These are phyloP conservation scores for Metschnikowia picachoensis DNA, from an alignment of 805 yeast genomes.

Conservation along the genomic window DNA sequence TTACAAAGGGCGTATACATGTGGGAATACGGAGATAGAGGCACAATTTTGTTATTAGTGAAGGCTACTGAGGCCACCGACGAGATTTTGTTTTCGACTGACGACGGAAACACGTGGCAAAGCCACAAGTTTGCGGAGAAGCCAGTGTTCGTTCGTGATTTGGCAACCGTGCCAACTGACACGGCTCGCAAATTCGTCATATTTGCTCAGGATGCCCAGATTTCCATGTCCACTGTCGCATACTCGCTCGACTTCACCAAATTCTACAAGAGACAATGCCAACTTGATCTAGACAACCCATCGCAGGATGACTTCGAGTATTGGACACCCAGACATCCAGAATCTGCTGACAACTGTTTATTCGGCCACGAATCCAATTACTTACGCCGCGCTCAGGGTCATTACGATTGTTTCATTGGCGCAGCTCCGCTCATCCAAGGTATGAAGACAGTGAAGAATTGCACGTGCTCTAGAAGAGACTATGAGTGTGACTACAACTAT, in stretches of 20 bases:
- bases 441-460: slow-evolving; percentile 62
- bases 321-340: slow-evolving; percentile 41
- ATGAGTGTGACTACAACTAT: slow-evolving; percentile 90
- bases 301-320: slow-evolving; percentile 38
- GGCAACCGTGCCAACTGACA: slow-evolving; percentile 88
- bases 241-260: slow-evolving; percentile 36
- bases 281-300: slow-evolving; percentile 40
- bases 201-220: slow-evolving; percentile 39
- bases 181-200: slow-evolving; percentile 72
- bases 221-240: slow-evolving; percentile 40
- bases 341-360: slow-evolving; percentile 36
- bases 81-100: slow-evolving; percentile 64
- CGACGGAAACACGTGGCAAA: slow-evolving; percentile 75
- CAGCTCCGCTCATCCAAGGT: slow-evolving; percentile 54
- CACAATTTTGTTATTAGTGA: slow-evolving; percentile 71
- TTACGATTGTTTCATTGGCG: slow-evolving; percentile 66
- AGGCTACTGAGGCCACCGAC: slow-evolving; percentile 55
- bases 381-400: slow-evolving; percentile 43
- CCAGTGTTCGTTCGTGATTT: slow-evolving; percentile 61
- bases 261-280: slow-evolving; percentile 38
- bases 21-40: slow-evolving; percentile 99
- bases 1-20: slow-evolving; percentile 67
- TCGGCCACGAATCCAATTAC: slow-evolving; percentile 41
- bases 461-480: slow-evolving; percentile 80
- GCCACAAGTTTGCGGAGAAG: slow-evolving; percentile 56